A percentile compares a stretch with the other conserved stretches of the same genome.
These are phyloP conservation scores for Trichoderma breve DNA, from an alignment of 2,329 filamentous ascomycete genomes.

Conservation along the genomic window DNA sequence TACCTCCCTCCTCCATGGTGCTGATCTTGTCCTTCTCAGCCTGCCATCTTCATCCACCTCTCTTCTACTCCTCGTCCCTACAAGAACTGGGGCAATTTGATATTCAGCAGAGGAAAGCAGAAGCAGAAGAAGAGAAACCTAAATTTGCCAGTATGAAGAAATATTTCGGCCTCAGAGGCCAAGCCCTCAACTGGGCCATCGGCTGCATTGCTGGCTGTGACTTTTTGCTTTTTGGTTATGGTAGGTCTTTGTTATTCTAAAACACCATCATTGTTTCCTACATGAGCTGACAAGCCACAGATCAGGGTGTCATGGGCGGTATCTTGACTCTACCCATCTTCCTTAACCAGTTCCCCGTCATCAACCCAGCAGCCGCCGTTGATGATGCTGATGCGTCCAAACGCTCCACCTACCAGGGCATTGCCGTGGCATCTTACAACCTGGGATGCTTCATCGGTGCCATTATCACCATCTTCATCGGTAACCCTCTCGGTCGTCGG, in stretches of 20 bases:
- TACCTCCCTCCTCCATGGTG: not conserved
- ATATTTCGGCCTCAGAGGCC: conserved; percentile 66
- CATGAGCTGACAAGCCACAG: conserved; percentile 40
- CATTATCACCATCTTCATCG: conserved; percentile 64
- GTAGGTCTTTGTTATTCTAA: conserved; percentile 32
- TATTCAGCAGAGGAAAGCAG: not conserved
- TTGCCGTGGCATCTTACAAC: conserved; percentile 56
- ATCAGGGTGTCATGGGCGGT: conserved; percentile 74
- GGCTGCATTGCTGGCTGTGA: conserved; percentile 70
- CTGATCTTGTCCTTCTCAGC: conserved; percentile 1
- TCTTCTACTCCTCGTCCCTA: not conserved
- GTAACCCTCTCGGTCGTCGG: conserved; percentile 60
- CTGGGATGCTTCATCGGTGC: conserved; percentile 63
- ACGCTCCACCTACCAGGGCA: conserved; percentile 53
- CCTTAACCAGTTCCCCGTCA: conserved; percentile 55
- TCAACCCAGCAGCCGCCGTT: conserved; percentile 42
- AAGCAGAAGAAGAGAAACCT: not conserved
- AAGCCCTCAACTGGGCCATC: conserved; percentile 65
- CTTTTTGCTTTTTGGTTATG: conserved; percentile 62
- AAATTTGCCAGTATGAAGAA: conserved; percentile 32
- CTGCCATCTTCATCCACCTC: not conserved
- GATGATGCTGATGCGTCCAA: conserved; percentile 35
- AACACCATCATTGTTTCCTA: not conserved
- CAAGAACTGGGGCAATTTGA: not conserved
- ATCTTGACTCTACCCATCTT: conserved; percentile 67